Conservation (phyloP, 345 rosid species). For the Firmiana major region DNA sequence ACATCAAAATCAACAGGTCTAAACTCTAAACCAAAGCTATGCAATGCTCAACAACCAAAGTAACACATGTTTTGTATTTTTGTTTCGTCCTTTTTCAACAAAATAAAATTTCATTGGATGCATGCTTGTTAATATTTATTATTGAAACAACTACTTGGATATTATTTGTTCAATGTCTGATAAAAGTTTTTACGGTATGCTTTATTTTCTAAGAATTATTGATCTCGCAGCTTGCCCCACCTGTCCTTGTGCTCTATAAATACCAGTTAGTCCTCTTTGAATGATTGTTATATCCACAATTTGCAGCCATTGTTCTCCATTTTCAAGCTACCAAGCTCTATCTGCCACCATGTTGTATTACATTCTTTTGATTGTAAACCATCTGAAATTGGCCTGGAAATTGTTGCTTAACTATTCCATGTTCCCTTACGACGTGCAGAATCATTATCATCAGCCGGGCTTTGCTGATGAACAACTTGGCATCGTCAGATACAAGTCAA, state of each 20-base stretch:
- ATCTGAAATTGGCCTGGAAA: slow-evolving; percentile 4
- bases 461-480: neutral
- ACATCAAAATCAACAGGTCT: neutral
- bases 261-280: no score
- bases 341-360: neutral
- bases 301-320: neutral
- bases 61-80: neutral
- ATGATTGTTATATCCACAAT: neutral
- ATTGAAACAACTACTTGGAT: no score
- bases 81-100: neutral
- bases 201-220: neutral
- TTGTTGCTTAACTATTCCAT: slow-evolving; percentile 3
- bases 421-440: neutral
- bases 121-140: no score
- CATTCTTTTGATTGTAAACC: neutral
- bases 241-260: no score
- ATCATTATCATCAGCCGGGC: neutral
- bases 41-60: no score
- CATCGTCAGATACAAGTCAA: neutral
- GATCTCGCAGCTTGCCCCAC: no score
- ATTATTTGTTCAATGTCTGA: neutral
- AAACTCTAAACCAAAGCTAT: no score
- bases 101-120: neutral
- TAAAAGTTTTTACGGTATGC: no score
- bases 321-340: neutral